These are phyloP conservation scores for Lomentospora prolificans DNA, from an alignment of 2,329 filamentous ascomycete species.

Conservation along the genomic window DNA sequence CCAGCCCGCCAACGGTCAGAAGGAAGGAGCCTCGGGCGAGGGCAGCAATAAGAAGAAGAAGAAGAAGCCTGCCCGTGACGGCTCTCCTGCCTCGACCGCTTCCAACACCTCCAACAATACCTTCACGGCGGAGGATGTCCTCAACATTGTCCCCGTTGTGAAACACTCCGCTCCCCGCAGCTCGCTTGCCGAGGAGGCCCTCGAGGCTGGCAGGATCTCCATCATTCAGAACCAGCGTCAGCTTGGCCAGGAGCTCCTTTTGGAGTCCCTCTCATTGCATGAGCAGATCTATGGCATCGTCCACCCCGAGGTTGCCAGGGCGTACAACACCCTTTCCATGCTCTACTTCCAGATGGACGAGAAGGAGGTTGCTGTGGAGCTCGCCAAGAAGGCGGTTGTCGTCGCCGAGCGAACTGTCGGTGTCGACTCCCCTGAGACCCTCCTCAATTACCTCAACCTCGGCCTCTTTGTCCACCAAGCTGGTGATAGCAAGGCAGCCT, in stretches of 20 bases:
- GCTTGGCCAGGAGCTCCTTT: conserved; percentile 84
- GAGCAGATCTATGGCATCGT: conserved; percentile 98
- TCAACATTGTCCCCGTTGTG: conserved; percentile 88
- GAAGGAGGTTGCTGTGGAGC: conserved; percentile 88
- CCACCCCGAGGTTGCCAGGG: conserved; percentile 88
- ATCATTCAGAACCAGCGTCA: conserved; percentile 91
- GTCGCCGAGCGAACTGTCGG: conserved; percentile 91
- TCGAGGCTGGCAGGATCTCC: conserved; percentile 94
- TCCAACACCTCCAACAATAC: conserved; percentile 40
- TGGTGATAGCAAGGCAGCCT: conserved; percentile 79
- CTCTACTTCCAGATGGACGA: conserved; percentile 97
- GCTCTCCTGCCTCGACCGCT: conserved; percentile 37
- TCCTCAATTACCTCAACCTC: conserved; percentile 92
- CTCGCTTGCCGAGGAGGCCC: conserved; percentile 82
- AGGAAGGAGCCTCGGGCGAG: conserved; percentile 23
- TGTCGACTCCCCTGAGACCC: conserved; percentile 85
- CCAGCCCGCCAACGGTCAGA: conserved; percentile 27
- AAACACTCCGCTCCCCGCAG: conserved; percentile 93
- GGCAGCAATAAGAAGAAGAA: conserved; percentile 50
- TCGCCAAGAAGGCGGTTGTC: conserved; percentile 92
- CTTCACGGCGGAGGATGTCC: conserved; percentile 75
- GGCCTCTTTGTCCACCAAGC: conserved; percentile 88
- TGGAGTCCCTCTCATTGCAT: conserved; percentile 93
- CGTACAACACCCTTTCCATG: conserved; percentile 92
- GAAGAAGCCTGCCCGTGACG: conserved; percentile 48